Evolutionary conservation across 2,329 filamentous ascomycete species (phyloP).

Genomic region (Graphilbum fragrans): DNA sequence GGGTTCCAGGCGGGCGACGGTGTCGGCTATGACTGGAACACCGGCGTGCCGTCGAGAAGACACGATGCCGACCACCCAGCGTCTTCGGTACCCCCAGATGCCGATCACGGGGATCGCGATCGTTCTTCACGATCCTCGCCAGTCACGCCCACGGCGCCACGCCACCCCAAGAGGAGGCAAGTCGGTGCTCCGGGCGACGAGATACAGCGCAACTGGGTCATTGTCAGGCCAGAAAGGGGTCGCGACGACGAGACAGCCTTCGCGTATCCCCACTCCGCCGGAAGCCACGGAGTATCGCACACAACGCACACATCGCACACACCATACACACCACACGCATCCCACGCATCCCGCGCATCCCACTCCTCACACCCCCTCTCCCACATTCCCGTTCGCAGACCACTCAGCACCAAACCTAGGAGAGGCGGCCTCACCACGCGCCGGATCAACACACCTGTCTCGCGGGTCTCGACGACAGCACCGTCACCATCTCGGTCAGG

Average conservation of each 20-base stretch:
- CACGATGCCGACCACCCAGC: too few species aligned
- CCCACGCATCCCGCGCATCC: too few species aligned
- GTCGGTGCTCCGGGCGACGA: conserved; percentile 40
- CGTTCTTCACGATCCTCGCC: too few species aligned
- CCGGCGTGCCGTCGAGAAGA: conserved; percentile 15
- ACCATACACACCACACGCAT: too few species aligned
- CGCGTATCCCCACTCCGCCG: too few species aligned
- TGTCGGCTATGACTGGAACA: conserved; percentile 42
- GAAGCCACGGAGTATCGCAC: conserved; percentile 9
- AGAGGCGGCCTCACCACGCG: too few species aligned
- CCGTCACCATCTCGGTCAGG: conserved; percentile 3
- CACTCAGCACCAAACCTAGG: too few species aligned
- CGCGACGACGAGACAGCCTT: too few species aligned
- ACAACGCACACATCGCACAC: conserved; percentile 1
- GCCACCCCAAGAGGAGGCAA: conserved; percentile 40
- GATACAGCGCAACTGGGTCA: conserved; percentile 57
- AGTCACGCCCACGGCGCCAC: conserved; percentile 13
- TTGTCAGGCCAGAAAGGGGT: conserved; percentile 51
- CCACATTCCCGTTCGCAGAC: too few species aligned
- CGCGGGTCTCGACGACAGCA: neutral
- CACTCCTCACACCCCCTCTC: too few species aligned
- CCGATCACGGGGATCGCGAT: neutral
- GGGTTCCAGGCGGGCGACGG: conserved; percentile 85
- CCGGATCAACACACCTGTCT: too few species aligned
- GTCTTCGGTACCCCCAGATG: too few species aligned